A percentile compares a stretch with the other conserved stretches of the same genome.
phyloP scores from a whole-genome alignment of 768 basidiomycete species.

The Pisolithus orientalis region DNA sequence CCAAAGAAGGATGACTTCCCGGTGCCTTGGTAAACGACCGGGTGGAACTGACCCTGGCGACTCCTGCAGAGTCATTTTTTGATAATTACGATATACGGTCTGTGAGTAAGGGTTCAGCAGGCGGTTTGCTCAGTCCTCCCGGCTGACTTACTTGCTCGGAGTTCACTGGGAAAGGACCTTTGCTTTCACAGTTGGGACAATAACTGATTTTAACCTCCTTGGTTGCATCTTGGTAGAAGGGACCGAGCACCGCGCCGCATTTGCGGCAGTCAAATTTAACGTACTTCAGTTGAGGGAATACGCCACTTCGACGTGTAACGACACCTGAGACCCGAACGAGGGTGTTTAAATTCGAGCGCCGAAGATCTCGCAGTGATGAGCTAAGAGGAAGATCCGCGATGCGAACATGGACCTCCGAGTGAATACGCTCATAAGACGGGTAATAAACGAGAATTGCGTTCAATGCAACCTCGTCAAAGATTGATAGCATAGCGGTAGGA shows the following conservation, averaged over 20 bases:
- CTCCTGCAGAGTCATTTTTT: conserved; percentile 98
- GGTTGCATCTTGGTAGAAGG: conserved; percentile 96
- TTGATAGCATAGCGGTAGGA: conserved; percentile 84
- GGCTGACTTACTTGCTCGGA: conserved; percentile 73
- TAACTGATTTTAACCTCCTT: conserved; percentile 92
- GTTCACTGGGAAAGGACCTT: conserved; percentile 94
- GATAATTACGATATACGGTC: conserved; percentile 98
- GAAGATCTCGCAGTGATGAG: conserved; percentile 87
- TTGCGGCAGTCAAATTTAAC: conserved; percentile 98
- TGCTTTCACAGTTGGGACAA: conserved; percentile 90
- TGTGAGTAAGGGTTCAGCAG: conserved; percentile 25
- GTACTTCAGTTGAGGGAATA: conserved; percentile 99
- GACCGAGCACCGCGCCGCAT: conserved; percentile 89
- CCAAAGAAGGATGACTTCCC: conserved; percentile 96
- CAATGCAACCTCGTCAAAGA: conserved; percentile 94
- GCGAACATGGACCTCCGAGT: conserved; percentile 95
- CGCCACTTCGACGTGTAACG: conserved; percentile 90
- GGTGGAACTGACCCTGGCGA: conserved; percentile 97
- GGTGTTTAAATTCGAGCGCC: conserved; percentile 88
- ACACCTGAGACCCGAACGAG: conserved; percentile 95
- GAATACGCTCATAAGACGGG: conserved; percentile 93
- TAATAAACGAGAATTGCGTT: conserved; percentile 94
- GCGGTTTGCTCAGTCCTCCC: background rate
- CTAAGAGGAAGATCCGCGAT: conserved; percentile 90
- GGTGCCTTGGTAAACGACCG: conserved; percentile 92